Conservation (phyloP, 1,284 basidiomycete genomes). For the Cutaneotrichosporon mucoides region DNA sequence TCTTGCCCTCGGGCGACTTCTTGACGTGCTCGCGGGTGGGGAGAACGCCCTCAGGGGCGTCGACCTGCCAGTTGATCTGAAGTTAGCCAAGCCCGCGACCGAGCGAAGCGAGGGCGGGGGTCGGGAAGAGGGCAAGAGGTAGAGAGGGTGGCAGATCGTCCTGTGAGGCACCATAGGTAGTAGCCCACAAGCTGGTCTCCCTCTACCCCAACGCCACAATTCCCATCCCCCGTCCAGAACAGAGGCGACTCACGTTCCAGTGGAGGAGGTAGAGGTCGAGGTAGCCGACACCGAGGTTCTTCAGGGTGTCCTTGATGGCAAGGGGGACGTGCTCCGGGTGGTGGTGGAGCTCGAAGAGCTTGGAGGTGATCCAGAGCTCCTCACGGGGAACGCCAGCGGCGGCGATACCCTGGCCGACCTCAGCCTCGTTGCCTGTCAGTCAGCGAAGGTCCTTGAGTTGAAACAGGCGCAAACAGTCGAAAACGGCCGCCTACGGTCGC, state of each 20-base stretch:
- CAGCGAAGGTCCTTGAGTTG: background rate
- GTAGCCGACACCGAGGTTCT: conserved; percentile 66
- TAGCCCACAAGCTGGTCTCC: too few species aligned
- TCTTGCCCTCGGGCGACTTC: conserved; percentile 49
- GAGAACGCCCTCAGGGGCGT: conserved; percentile 35
- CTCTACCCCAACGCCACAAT: too few species aligned
- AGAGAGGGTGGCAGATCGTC: too few species aligned
- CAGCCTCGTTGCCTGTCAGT: conserved; percentile 64
- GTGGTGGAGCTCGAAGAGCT: conserved; percentile 64
- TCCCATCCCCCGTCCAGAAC: too few species aligned
- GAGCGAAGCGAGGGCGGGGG: too few species aligned
- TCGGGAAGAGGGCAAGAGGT: too few species aligned
- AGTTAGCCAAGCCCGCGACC: background rate
- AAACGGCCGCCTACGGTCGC: too few species aligned
- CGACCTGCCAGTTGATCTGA: conserved; percentile 44
- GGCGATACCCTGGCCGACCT: conserved; percentile 75
- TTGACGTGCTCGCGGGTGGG: conserved; percentile 34
- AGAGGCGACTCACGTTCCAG: conserved; percentile 54
- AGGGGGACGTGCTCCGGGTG: conserved; percentile 58
- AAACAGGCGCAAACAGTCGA: too few species aligned
- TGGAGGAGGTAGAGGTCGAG: conserved; percentile 81
- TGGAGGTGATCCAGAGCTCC: conserved; percentile 65
- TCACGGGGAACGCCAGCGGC: conserved; percentile 57
- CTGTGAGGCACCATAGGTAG: too few species aligned
- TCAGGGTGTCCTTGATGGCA: conserved; percentile 67